Evolutionary conservation across 2,329 filamentous ascomycete species (phyloP).

Genomic region (Claviceps capensis): DNA sequence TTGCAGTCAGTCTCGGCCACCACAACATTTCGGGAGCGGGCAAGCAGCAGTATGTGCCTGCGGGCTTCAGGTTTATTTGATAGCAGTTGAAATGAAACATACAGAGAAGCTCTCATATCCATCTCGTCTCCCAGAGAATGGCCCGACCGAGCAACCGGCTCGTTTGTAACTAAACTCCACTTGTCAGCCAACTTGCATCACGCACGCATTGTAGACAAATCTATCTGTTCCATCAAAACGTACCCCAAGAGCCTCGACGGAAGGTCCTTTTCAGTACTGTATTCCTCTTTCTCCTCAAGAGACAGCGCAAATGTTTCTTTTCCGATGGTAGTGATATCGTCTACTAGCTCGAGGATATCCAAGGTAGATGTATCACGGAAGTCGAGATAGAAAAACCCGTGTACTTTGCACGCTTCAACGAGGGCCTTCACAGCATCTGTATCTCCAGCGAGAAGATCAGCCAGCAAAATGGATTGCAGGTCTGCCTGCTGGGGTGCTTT

Average conservation of each 20-base stretch:
- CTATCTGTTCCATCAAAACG: not conserved
- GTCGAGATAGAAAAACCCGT: slow-evolving; percentile 5
- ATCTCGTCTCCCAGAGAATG: slow-evolving; percentile 1
- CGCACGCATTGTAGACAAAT: too few relatives aligned
- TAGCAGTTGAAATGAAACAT: not conserved
- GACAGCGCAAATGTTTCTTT: not conserved
- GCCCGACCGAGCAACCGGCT: slow-evolving; percentile 2
- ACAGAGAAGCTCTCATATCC: slow-evolving; percentile 5
- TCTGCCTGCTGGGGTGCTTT: not conserved
- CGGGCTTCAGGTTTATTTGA: too few relatives aligned
- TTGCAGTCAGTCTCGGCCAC: slow-evolving; percentile 73
- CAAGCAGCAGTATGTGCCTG: too few relatives aligned
- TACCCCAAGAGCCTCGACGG: slow-evolving; percentile 4
- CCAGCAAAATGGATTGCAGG: not conserved
- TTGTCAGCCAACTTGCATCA: not conserved
- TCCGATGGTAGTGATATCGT: not conserved
- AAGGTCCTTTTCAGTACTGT: slow-evolving; percentile 2
- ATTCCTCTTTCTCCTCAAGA: slow-evolving; percentile 1
- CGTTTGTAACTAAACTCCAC: not conserved
- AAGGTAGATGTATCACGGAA: not conserved
- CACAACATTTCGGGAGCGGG: too few relatives aligned
- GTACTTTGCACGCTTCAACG: not conserved
- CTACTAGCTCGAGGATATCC: not conserved
- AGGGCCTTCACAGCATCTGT: not conserved
- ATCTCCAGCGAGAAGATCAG: not conserved